phyloP scores from a whole-genome alignment of 768 basidiomycete genomes.

The Termitomyces sp. region DNA sequence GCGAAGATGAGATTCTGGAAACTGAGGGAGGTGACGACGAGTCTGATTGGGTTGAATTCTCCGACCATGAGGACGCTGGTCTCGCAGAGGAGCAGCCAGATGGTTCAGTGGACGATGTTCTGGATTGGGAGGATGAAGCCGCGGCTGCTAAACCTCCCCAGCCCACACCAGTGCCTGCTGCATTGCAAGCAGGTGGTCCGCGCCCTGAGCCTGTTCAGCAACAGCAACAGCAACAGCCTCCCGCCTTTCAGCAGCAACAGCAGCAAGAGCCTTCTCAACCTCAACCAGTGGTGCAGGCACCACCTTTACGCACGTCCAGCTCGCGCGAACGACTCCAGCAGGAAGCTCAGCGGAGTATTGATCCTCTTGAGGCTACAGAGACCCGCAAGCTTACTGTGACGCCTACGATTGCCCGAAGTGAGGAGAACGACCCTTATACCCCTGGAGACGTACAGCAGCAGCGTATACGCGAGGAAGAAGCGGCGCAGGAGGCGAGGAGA shows the following conservation, averaged over 20 bases:
- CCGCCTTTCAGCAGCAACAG: conserved; percentile 31
- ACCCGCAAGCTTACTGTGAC: conserved; percentile 78
- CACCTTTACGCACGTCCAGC: conserved; percentile 34
- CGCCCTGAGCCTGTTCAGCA: conserved; percentile 26
- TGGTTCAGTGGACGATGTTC: conserved; percentile 64
- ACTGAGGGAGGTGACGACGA: conserved; percentile 70
- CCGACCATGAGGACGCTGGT: conserved; percentile 65
- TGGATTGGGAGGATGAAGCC: conserved; percentile 81
- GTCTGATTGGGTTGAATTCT: conserved; percentile 37
- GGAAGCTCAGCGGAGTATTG: conserved; percentile 34
- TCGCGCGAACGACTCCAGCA: conserved; percentile 46
- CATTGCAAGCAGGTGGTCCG: conserved; percentile 31
- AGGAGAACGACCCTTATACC: conserved; percentile 37
- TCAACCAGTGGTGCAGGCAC: conserved; percentile 21
- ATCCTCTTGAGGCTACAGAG: conserved; percentile 67
- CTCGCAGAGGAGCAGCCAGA: conserved; percentile 52
- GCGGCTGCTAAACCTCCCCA: conserved; percentile 30
- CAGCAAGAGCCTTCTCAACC: conserved; percentile 22
- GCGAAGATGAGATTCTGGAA: conserved; percentile 63
- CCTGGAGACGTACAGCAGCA: conserved; percentile 31
- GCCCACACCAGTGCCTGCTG: conserved; percentile 26
- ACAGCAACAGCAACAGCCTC: conserved; percentile 29
- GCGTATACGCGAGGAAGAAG: conserved; percentile 45
- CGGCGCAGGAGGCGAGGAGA: conserved; percentile 33
- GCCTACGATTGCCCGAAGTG: conserved; percentile 67